A percentile compares a stretch with the other conserved stretches of the same genome.
These are phyloP conservation scores for Stachybotrys chlorohalonatus DNA, from an alignment of 2,329 filamentous ascomycete genomes.

Conservation along the genomic window DNA sequence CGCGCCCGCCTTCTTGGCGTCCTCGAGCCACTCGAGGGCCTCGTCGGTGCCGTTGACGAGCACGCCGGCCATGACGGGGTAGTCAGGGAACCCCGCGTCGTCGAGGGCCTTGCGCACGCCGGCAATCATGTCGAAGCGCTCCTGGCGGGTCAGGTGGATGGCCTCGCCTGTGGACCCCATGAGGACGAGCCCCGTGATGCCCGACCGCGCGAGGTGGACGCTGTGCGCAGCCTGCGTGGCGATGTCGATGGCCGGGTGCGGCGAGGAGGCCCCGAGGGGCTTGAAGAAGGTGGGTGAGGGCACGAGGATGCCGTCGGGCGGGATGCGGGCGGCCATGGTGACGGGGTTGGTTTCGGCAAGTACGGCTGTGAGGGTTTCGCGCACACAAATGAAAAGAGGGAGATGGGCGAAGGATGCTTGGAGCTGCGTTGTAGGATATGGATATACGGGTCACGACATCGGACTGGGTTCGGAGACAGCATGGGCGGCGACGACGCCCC, in stretches of 20 bases:
- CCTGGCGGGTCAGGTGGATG: slow-evolving; percentile 47
- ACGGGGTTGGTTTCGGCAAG: background rate
- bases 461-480: too few species aligned
- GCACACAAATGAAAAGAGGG: too few species aligned
- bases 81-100: slow-evolving; percentile 45
- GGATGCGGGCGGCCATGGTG: slow-evolving; percentile 20
- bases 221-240: slow-evolving; percentile 48
- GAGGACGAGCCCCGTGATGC: slow-evolving; percentile 51
- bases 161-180: slow-evolving; percentile 57
- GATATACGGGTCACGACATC: too few species aligned
- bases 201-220: slow-evolving; percentile 48
- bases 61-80: slow-evolving; percentile 44
- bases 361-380: too few species aligned
- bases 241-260: slow-evolving; percentile 45
- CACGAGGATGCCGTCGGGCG: slow-evolving; percentile 48
- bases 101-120: slow-evolving; percentile 45
- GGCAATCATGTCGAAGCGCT: slow-evolving; percentile 45
- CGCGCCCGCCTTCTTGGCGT: slow-evolving; percentile 2
- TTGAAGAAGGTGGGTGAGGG: slow-evolving; percentile 57
- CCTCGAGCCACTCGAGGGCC: slow-evolving; percentile 1
- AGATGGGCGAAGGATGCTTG: too few species aligned
- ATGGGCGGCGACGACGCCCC: too few species aligned
- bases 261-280: slow-evolving; percentile 31
- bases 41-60: slow-evolving; percentile 44
- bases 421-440: too few species aligned